Conservation (phyloP, 306 rosid genomes). For the Amphicarpaea edgeworthii region DNA sequence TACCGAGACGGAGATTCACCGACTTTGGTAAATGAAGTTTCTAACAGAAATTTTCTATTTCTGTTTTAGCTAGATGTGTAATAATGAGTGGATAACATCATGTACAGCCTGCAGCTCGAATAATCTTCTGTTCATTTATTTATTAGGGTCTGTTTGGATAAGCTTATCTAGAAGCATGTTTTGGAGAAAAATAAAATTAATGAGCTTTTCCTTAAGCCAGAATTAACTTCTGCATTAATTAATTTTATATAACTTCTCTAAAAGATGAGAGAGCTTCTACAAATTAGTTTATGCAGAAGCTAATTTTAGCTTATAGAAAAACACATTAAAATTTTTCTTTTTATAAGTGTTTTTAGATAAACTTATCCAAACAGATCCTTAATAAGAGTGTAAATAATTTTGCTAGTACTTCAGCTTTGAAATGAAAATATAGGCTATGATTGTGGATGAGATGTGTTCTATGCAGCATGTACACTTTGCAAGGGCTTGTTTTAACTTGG, state of each 20-base stretch:
- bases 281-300: too few relatives aligned
- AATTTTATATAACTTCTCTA: too few relatives aligned
- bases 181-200: too few relatives aligned
- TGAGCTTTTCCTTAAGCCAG: too few relatives aligned
- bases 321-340: too few relatives aligned
- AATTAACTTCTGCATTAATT: too few relatives aligned
- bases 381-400: neutral
- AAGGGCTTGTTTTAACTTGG: neutral
- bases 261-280: too few relatives aligned
- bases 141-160: too few relatives aligned
- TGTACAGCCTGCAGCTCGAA: neutral
- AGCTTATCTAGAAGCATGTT: too few relatives aligned
- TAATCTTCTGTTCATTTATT: constrained; percentile 2
- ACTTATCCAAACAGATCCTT: too few relatives aligned
- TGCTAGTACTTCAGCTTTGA: neutral
- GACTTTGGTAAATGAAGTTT: constrained; percentile 76
- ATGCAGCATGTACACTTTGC: neutral
- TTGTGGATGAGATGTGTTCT: constrained; percentile 16
- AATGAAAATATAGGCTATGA: constrained; percentile 17
- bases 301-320: too few relatives aligned
- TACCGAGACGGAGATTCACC: constrained; percentile 74
- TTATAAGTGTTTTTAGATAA: too few relatives aligned
- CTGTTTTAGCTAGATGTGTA: constrained; percentile 18
- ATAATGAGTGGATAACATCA: constrained; percentile 17
- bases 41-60: constrained; percentile 19